Conservation (phyloP, 768 basidiomycete genomes). For the Suillus placidus region DNA sequence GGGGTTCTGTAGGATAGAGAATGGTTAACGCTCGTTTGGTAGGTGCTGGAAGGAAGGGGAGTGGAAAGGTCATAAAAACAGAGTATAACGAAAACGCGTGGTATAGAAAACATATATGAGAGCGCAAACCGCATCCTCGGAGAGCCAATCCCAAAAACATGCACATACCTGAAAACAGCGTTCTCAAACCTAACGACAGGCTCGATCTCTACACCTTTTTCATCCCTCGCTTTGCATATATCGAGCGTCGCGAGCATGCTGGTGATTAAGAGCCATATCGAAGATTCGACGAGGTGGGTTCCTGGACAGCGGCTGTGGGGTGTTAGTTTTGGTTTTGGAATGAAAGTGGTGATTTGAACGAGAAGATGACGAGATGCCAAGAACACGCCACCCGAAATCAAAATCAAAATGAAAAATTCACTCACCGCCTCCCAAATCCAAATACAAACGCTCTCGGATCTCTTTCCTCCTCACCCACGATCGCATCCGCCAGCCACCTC, state of each 20-base stretch:
- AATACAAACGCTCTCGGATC: slow-evolving; percentile 37
- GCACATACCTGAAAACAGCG: slow-evolving; percentile 56
- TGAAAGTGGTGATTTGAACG: slow-evolving; percentile 23
- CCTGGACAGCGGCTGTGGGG: slow-evolving; percentile 61
- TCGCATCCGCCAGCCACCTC: not conserved
- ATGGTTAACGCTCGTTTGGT: not conserved
- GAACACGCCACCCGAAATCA: not conserved
- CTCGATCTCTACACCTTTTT: slow-evolving; percentile 48
- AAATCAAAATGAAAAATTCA: not conserved
- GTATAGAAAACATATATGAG: not conserved
- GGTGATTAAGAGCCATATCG: slow-evolving; percentile 60
- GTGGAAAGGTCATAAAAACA: too few species aligned
- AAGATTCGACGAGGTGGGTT: slow-evolving; percentile 60
- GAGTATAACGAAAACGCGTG: too few species aligned
- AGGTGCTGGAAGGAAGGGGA: not conserved
- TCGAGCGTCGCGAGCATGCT: slow-evolving; percentile 61
- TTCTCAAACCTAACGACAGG: slow-evolving; percentile 60
- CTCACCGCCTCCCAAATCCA: slow-evolving; percentile 2
- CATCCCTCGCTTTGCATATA: slow-evolving; percentile 53
- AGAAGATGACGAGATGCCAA: not conserved
- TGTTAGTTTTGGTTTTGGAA: not conserved
- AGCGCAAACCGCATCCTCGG: not conserved
- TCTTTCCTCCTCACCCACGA: not conserved
- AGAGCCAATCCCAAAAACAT: not conserved
- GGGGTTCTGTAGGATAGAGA: slow-evolving; percentile 16